Evolutionary conservation across 176 grass and related monocot genomes (phyloP).

Genomic region (Neostapfia colusana): DNA sequence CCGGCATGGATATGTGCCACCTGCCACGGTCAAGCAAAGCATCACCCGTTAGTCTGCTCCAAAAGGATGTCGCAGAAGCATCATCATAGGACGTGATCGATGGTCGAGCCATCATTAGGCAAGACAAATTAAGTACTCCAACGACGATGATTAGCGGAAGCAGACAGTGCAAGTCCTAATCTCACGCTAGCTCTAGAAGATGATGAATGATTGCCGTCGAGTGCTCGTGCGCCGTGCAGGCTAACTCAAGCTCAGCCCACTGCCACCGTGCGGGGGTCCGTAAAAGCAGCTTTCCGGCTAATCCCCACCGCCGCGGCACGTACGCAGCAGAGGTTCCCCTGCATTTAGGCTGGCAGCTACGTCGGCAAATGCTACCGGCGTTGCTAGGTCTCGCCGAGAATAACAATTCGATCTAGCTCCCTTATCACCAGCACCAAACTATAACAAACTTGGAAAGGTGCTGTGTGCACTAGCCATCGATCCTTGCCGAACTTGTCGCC

Average conservation of each 20-base stretch:
- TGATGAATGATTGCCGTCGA: neutral
- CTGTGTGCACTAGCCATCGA: constrained; percentile 16
- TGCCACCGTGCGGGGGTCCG: constrained; percentile 13
- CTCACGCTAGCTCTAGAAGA: neutral
- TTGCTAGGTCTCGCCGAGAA: constrained; percentile 30
- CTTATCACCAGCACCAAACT: constrained; percentile 1
- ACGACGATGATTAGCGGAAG: constrained; percentile 23
- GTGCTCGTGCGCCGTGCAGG: constrained; percentile 28
- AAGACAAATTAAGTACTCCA: constrained; percentile 6
- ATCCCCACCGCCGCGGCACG: constrained; percentile 24
- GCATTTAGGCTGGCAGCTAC: constrained; percentile 20
- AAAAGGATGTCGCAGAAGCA: neutral
- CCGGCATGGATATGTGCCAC: constrained; percentile 84
- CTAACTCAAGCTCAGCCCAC: constrained; percentile 8
- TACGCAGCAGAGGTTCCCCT: neutral
- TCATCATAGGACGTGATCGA: neutral
- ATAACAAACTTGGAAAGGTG: neutral
- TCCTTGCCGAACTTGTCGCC: constrained; percentile 7
- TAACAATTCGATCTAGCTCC: neutral
- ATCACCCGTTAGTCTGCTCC: neutral
- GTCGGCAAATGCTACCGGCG: neutral
- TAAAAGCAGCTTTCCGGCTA: constrained; percentile 35
- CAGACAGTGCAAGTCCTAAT: neutral
- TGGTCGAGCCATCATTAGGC: neutral
- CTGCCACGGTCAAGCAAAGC: constrained; percentile 40